These are phyloP conservation scores for Grifola frondosa DNA, from an alignment of 1,284 basidiomycete species.

Conservation along the genomic window DNA sequence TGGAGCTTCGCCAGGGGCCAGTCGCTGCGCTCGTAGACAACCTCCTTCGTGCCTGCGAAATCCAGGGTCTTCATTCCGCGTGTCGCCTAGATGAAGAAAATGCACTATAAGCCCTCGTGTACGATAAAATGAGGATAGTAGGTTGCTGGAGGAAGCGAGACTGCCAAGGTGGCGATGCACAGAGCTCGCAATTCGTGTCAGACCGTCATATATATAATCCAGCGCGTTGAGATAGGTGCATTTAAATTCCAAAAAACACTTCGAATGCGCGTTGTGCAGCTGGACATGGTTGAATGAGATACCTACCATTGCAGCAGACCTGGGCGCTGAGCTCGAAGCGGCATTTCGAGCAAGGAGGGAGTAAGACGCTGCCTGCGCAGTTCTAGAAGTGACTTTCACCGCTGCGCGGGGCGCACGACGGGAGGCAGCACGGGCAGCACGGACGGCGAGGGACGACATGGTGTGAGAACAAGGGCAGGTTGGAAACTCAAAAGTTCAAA, in stretches of 20 bases:
- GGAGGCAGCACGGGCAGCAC: constrained; percentile 61
- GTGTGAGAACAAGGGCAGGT: constrained; percentile 25
- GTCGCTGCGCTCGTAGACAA: constrained; percentile 96
- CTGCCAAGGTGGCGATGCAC: too few species aligned
- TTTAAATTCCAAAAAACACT: not conserved
- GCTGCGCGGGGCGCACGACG: constrained; percentile 55
- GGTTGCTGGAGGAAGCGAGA: too few species aligned
- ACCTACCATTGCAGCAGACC: constrained; percentile 46
- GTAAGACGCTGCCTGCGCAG: constrained; percentile 63
- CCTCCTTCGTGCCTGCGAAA: constrained; percentile 95
- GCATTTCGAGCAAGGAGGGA: constrained; percentile 66
- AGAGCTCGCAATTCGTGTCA: not conserved
- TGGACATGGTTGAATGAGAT: not conserved
- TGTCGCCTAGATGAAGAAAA: constrained; percentile 11
- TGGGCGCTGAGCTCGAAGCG: constrained; percentile 34
- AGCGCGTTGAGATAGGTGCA: not conserved
- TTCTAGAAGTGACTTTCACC: constrained; percentile 42
- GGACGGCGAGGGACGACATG: constrained; percentile 63
- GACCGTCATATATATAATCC: not conserved
- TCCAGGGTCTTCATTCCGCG: constrained; percentile 97
- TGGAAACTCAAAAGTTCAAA: not conserved
- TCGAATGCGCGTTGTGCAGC: not conserved
- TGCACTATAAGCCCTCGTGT: constrained; percentile 1
- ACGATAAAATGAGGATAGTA: constrained; percentile 2
- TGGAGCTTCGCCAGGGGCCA: constrained; percentile 98